Evolutionary conservation across 495 filamentous ascomycete species (phyloP).

Genomic region (Aspergillus kassunensis): DNA sequence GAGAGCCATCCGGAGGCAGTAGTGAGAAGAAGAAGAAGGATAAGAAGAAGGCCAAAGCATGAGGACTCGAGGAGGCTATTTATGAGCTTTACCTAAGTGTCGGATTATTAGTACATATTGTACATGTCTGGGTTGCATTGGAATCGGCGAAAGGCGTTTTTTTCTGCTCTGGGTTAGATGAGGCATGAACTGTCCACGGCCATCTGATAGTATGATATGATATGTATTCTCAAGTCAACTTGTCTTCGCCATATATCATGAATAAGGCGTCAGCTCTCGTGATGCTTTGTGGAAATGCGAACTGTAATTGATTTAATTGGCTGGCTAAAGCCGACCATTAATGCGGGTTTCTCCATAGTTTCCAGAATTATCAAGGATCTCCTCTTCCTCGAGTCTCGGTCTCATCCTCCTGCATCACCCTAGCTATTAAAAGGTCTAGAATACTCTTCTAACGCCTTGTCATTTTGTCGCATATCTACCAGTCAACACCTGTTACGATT

Average conservation of each 20-base stretch:
- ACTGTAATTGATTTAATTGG: slow-evolving; percentile 7
- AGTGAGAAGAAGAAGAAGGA: slow-evolving; percentile 48
- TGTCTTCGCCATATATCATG: background rate
- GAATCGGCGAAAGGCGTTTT: slow-evolving; percentile 24
- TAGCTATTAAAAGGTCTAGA: slow-evolving; percentile 1
- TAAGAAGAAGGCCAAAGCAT: slow-evolving; percentile 49
- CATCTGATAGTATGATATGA: slow-evolving; percentile 10
- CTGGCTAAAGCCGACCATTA: slow-evolving; percentile 2
- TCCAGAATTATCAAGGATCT: background rate
- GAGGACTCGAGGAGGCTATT: slow-evolving; percentile 27
- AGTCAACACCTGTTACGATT: background rate
- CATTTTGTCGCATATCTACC: background rate
- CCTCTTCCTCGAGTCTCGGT: no score
- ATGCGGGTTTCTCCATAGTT: slow-evolving; percentile 10
- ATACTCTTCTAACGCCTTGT: background rate
- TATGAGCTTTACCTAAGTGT: no score
- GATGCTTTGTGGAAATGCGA: background rate
- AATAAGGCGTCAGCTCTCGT: background rate
- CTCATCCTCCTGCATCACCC: background rate
- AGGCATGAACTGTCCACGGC: background rate
- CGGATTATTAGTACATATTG: background rate
- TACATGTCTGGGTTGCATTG: slow-evolving; percentile 22
- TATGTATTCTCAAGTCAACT: background rate
- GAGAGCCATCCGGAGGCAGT: slow-evolving; percentile 33
- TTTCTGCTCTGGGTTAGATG: slow-evolving; percentile 13